phyloP scores from a whole-genome alignment of 139 green algal species.

The Micractinium conductrix region DNA sequence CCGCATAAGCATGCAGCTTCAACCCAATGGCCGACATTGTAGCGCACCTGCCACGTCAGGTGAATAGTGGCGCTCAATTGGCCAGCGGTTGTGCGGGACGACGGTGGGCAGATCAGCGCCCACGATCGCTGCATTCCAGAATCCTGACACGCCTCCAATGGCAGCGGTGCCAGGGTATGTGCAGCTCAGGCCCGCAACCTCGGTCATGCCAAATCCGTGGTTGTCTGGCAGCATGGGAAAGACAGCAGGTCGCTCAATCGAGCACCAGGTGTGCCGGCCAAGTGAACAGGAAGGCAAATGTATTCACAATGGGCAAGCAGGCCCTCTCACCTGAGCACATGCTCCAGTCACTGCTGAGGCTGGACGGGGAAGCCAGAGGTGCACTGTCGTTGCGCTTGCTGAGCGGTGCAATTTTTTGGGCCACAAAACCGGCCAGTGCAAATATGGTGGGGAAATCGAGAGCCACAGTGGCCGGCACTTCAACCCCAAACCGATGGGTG shows the following conservation, averaged over 20 bases:
- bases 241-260: neutral
- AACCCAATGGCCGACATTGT: neutral
- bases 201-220: neutral
- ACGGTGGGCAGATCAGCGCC: neutral
- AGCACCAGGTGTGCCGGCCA: too few relatives aligned
- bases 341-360: too few relatives aligned
- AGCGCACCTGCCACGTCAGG: constrained; percentile 1
- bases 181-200: constrained; percentile 21
- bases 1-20: too few relatives aligned
- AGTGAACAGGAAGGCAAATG: too few relatives aligned
- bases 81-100: constrained; percentile 29
- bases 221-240: neutral
- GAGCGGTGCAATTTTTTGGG: too few relatives aligned
- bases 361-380: too few relatives aligned
- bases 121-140: neutral
- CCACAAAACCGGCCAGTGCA: constrained; percentile 42
- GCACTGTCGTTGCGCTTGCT: too few relatives aligned
- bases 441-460: constrained; percentile 59
- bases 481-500: constrained; percentile 36
- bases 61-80: constrained; percentile 31
- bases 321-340: too few relatives aligned
- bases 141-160: neutral
- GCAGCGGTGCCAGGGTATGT: neutral
- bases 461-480: constrained; percentile 49
- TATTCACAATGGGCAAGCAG: too few relatives aligned